Evolutionary conservation across 139 green algal species (phyloP).

Genomic region (Picochlorum sp.): DNA sequence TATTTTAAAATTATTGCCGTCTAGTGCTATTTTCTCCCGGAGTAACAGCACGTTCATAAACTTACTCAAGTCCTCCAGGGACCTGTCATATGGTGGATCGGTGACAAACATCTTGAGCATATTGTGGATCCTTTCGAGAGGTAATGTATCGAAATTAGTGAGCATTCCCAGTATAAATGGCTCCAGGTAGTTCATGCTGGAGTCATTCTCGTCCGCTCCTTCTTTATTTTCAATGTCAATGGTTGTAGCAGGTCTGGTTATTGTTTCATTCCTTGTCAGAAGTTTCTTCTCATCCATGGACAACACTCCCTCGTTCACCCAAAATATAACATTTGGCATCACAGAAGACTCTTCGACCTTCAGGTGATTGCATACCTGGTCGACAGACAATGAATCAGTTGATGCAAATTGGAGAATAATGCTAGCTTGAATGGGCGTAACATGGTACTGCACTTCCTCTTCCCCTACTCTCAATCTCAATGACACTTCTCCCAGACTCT

Average conservation of each 20-base stretch:
- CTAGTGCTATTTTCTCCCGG: conserved; percentile 52
- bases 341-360: conserved; percentile 43
- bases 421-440: conserved; percentile 59
- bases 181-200: conserved; percentile 60
- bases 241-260: too few species aligned
- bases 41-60: conserved; percentile 58
- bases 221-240: conserved; percentile 14
- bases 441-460: conserved; percentile 36
- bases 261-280: conserved; percentile 3
- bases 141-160: conserved; percentile 75
- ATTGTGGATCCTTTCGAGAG: conserved; percentile 84
- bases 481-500: conserved; percentile 60
- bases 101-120: conserved; percentile 93
- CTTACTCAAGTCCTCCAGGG: conserved; percentile 50
- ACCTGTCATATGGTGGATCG: conserved; percentile 77
- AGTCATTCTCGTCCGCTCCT: conserved; percentile 1
- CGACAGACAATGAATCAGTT: conserved; percentile 19
- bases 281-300: neutral
- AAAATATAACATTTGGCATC: conserved; percentile 62
- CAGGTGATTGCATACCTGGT: conserved; percentile 47
- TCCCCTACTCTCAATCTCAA: conserved; percentile 49
- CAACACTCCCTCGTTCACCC: conserved; percentile 73
- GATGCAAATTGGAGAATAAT: conserved; percentile 70
- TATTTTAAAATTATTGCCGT: conserved; percentile 34
- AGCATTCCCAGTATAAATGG: conserved; percentile 85